Conservation (phyloP, 768 basidiomycete species). For the Calocybe cyanea region DNA sequence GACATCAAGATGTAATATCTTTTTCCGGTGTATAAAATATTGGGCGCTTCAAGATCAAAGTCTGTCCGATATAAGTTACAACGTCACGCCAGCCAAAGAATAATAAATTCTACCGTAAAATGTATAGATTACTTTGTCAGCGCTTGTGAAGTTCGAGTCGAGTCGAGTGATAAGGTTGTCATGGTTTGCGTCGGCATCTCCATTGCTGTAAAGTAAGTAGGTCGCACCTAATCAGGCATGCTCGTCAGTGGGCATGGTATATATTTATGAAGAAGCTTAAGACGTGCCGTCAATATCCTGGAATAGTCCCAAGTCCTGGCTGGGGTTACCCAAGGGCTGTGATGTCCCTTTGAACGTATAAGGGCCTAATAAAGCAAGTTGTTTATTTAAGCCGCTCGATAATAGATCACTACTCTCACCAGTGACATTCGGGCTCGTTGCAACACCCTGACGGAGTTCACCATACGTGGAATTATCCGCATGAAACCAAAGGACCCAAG, state of each 20-base stretch:
- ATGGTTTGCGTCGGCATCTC: constrained; percentile 19
- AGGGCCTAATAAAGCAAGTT: constrained; percentile 19
- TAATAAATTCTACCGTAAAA: constrained; percentile 15
- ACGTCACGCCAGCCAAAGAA: background rate
- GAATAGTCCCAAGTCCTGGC: constrained; percentile 23
- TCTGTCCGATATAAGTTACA: constrained; percentile 8
- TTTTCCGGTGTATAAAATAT: constrained; percentile 19
- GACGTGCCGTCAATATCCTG: constrained; percentile 17
- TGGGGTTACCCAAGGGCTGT: constrained; percentile 18
- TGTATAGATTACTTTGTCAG: constrained; percentile 22
- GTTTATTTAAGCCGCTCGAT: background rate
- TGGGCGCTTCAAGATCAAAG: constrained; percentile 22
- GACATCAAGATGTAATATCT: constrained; percentile 26
- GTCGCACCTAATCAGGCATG: constrained; percentile 10
- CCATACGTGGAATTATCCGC: constrained; percentile 26
- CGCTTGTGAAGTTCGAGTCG: constrained; percentile 20
- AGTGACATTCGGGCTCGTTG: constrained; percentile 24
- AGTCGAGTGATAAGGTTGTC: constrained; percentile 22
- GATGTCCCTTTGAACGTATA: constrained; percentile 19
- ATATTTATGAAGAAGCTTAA: background rate
- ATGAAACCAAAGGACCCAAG: constrained; percentile 28
- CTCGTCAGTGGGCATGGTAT: background rate
- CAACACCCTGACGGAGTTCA: constrained; percentile 22
- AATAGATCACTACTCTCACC: constrained; percentile 13
- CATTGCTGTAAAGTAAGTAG: constrained; percentile 23